Evolutionary conservation across 75 land plant species (phyloP).

Genomic region (Sequoiadendron giganteum): DNA sequence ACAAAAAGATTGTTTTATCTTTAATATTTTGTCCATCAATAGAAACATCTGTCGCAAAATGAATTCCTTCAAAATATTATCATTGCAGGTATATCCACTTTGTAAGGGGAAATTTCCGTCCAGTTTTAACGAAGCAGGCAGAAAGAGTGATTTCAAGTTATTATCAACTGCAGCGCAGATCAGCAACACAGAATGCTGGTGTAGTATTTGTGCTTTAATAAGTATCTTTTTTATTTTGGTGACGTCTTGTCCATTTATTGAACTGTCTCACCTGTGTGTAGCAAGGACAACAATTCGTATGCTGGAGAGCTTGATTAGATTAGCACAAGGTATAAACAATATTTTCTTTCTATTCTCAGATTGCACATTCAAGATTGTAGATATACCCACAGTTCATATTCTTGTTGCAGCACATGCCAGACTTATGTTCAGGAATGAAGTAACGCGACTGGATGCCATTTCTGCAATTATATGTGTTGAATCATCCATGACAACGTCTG

Average conservation of each 20-base stretch:
- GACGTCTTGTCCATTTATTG: background rate
- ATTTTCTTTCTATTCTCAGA: background rate
- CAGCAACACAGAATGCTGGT: slow-evolving; percentile 89
- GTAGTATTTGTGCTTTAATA: background rate
- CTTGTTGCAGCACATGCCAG: slow-evolving; percentile 88
- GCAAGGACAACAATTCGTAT: slow-evolving; percentile 96
- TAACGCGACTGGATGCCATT: slow-evolving; percentile 80
- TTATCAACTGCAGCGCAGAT: slow-evolving; percentile 92
- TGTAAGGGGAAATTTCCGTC: slow-evolving; percentile 72
- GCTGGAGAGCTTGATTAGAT: slow-evolving; percentile 94
- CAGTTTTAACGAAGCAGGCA: slow-evolving; percentile 77
- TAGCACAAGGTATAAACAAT: slow-evolving; percentile 79
- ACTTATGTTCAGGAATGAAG: slow-evolving; percentile 91
- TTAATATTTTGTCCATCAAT: background rate
- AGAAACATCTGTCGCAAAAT: background rate
- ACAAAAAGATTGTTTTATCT: background rate
- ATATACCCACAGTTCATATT: background rate
- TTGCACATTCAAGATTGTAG: background rate
- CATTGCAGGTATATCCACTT: slow-evolving; percentile 76
- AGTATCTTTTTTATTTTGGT: background rate
- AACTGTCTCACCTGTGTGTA: slow-evolving; percentile 22
- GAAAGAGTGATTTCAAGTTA: slow-evolving; percentile 80
- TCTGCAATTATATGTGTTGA: slow-evolving; percentile 92
- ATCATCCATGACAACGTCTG: slow-evolving; percentile 97
- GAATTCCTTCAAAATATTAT: background rate